Evolutionary conservation across 306 rosid genomes (phyloP), one percentile per base, ranked within the genome.

Genomic region (Adenanthera pavonina): DNA sequence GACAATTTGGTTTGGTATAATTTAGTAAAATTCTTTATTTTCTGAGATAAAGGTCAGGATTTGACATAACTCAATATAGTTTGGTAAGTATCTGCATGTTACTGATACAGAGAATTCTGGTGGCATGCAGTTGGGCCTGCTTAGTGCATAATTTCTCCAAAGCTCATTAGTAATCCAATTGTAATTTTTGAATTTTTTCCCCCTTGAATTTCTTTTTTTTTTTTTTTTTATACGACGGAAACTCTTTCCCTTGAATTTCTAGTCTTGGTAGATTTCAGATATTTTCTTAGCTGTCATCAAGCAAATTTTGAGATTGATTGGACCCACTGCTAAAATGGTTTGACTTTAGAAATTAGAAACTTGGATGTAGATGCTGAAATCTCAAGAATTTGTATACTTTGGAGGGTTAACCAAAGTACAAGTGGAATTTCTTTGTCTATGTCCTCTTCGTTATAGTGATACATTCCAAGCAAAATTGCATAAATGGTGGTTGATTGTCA

Each of bases 191-290:
- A 25, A 60, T 60, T 60, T 25, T 30, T 6, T 4, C 36, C 64
- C 36, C 30, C 78, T 46, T 47, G 52, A 59, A 41, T 60, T 61
- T 80, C 0, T 60, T n/a, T n/a, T n/a, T n/a, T n/a, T n/a, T n/a
- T n/a, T n/a, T n/a, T n/a, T n/a, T n/a, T n/a, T n/a, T n/a, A n/a
- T n/a, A n/a, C n/a, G n/a, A n/a, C n/a, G n/a, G n/a, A n/a, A n/a
- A n/a, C n/a, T n/a, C n/a, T n/a, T n/a, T n/a, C n/a, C n/a, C n/a
- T n/a, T n/a, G n/a, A n/a, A n/a, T n/a, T n/a, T n/a, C n/a, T 40
- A 36, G 66, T 36, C 30, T 38, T 80, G 53, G 16, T 60, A 54
- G 48, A 12, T 19, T 56, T 70, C 16, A 57, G 70, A 79, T 10
- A 19, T 13, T 0, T 25, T 14, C 20, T 70, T 2, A 13, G 35